These are phyloP conservation scores for Fusarium acutatum DNA, from an alignment of 2,329 filamentous ascomycete species.

Conservation along the genomic window DNA sequence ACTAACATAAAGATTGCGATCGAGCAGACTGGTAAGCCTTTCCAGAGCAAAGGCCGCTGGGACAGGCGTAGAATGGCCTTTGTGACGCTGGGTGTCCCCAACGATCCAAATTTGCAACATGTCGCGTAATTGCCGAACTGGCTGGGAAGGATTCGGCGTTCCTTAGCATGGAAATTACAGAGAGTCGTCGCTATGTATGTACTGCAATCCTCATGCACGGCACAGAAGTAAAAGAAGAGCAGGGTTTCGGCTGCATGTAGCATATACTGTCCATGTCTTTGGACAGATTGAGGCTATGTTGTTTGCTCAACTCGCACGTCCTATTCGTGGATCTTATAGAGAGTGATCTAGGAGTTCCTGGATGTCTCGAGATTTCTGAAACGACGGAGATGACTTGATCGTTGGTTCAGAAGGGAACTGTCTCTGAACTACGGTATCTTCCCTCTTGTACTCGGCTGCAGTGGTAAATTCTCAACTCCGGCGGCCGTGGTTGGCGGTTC, in stretches of 20 bases:
- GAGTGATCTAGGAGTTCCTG: constrained; percentile 2
- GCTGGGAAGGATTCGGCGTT: constrained; percentile 3
- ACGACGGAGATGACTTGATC: constrained; percentile 1
- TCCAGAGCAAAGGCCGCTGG: neutral
- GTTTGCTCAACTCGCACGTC: neutral
- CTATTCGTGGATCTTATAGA: neutral
- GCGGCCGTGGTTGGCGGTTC: constrained; percentile 5
- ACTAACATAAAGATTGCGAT: neutral
- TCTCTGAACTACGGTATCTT: neutral
- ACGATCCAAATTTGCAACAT: constrained; percentile 11
- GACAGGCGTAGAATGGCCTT: neutral
- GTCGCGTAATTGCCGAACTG: constrained; percentile 8
- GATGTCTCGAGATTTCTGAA: neutral
- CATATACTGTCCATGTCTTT: neutral
- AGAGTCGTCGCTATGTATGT: constrained; percentile 12
- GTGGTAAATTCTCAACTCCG: constrained; percentile 6
- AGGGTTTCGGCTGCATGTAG: neutral
- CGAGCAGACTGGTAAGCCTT: neutral
- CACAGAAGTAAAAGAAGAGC: neutral
- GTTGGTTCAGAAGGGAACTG: neutral
- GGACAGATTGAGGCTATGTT: neutral
- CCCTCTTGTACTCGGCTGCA: neutral
- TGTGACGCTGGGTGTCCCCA: neutral
- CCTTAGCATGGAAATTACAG: constrained; percentile 18
- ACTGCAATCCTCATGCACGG: neutral